These are phyloP conservation scores for Nematocida sp. DNA, from an alignment of 371 early-diverging fungal species.

Conservation along the genomic window DNA sequence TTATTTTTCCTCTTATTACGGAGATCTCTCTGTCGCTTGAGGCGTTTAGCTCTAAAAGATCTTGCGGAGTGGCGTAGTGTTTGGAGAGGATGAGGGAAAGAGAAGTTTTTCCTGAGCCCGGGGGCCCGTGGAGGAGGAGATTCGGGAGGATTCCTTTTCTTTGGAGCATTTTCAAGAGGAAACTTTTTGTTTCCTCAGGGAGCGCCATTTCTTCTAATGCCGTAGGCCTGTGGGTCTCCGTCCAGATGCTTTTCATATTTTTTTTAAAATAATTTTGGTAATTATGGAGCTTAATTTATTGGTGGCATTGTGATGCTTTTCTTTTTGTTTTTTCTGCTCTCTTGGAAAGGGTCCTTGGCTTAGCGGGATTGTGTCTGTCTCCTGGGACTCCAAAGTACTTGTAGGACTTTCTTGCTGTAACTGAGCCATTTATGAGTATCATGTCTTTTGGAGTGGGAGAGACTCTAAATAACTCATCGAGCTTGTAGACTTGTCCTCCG, in stretches of 20 bases:
- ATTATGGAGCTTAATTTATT: not conserved
- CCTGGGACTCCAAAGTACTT: slow-evolving; percentile 67
- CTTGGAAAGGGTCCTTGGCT: slow-evolving; percentile 62
- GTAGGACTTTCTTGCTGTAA: slow-evolving; percentile 58
- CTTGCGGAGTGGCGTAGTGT: slow-evolving; percentile 1
- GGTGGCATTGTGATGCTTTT: slow-evolving; percentile 48
- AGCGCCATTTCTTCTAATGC: slow-evolving; percentile 47
- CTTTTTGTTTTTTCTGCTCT: slow-evolving; percentile 58
- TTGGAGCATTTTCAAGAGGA: slow-evolving; percentile 42
- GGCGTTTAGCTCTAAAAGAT: slow-evolving; percentile 64
- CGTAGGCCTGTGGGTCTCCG: slow-evolving; percentile 67
- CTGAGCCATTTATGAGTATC: slow-evolving; percentile 57
- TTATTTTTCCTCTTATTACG: slow-evolving; percentile 69
- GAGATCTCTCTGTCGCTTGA: slow-evolving; percentile 66
- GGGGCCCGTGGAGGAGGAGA: slow-evolving; percentile 93
- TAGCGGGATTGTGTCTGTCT: slow-evolving; percentile 62
- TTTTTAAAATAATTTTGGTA: slow-evolving; percentile 25
- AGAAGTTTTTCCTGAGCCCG: slow-evolving; percentile 96
- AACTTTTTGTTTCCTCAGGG: slow-evolving; percentile 54
- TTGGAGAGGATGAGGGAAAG: slow-evolving; percentile 79
- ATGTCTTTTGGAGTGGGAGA: slow-evolving; percentile 58
- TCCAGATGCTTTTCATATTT: slow-evolving; percentile 59
- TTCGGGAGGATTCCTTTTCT: slow-evolving; percentile 73
- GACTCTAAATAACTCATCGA: slow-evolving; percentile 66
- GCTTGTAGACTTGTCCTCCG: slow-evolving; percentile 65